Conservation (phyloP, 352 stramenopile species). For the Phytopythium sindhum region DNA sequence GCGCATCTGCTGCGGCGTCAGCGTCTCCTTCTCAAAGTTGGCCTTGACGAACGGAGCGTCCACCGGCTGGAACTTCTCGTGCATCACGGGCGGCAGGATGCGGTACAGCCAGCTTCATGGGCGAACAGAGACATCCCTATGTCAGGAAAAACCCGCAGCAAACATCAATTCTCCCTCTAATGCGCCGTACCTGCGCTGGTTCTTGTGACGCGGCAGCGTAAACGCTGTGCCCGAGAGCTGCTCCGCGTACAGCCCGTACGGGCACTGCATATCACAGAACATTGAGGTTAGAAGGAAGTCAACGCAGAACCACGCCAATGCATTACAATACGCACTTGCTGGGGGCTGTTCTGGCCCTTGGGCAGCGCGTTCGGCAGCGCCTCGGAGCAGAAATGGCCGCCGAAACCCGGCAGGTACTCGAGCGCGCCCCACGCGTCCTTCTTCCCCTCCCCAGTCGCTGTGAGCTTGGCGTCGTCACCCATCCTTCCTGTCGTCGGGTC, state of each 20-base stretch:
- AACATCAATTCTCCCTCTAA: neutral
- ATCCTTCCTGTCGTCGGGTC: neutral
- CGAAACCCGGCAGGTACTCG: constrained; percentile 90
- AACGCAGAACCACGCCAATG: no score
- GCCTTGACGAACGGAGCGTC: constrained; percentile 50
- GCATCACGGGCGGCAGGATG: constrained; percentile 83
- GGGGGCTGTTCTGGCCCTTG: constrained; percentile 93
- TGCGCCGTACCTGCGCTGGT: constrained; percentile 53
- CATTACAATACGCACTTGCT: constrained; percentile 38
- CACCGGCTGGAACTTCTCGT: constrained; percentile 65
- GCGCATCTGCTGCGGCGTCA: constrained; percentile 91
- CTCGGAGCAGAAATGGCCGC: constrained; percentile 94
- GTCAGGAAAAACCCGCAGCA: neutral
- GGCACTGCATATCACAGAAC: constrained; percentile 36
- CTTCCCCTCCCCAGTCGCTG: neutral
- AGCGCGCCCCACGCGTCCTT: constrained; percentile 49
- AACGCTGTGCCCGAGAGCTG: constrained; percentile 96
- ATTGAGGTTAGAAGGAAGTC: neutral
- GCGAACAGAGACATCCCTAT: neutral
- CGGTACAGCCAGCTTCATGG: constrained; percentile 91
- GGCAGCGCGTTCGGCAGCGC: constrained; percentile 87
- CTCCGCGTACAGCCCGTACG: constrained; percentile 92
- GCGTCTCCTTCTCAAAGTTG: constrained; percentile 63
- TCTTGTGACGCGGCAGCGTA: constrained; percentile 88
- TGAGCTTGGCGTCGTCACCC: neutral